Percentiles rank a stretch among this genome's conserved stretches.
phyloP scores from a whole-genome alignment of 768 basidiomycete species.

The Mycena crocata region DNA sequence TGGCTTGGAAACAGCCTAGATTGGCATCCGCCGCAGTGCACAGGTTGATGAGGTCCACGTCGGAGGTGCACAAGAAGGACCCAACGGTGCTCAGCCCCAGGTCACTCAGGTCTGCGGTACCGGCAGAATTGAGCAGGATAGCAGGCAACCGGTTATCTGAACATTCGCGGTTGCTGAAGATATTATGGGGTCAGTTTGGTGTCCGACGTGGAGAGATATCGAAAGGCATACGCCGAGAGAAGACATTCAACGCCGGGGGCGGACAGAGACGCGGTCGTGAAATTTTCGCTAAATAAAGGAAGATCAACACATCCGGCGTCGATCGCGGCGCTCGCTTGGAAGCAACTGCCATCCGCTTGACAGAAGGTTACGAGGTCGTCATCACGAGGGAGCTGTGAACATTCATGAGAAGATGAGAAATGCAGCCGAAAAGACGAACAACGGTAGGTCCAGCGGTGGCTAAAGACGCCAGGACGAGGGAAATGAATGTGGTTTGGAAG shows the following conservation, averaged over 20 bases:
- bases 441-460: conserved; percentile 15
- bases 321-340: conserved; percentile 16
- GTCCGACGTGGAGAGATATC: neutral
- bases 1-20: conserved; percentile 19
- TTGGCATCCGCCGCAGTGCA: conserved; percentile 11
- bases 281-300: conserved; percentile 25
- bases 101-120: conserved; percentile 23
- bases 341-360: conserved; percentile 17
- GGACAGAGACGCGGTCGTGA: conserved; percentile 12
- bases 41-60: conserved; percentile 22
- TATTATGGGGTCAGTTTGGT: neutral
- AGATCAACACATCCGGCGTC: conserved; percentile 27
- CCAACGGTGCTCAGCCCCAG: conserved; percentile 24
- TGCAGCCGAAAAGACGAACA: neutral
- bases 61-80: conserved; percentile 27
- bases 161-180: conserved; percentile 17
- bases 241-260: conserved; percentile 28
- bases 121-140: conserved; percentile 12
- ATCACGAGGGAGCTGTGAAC: conserved; percentile 5
- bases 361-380: conserved; percentile 27
- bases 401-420: neutral
- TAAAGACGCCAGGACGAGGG: conserved; percentile 13
- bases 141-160: neutral
- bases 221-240: conserved; percentile 19
- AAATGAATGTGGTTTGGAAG: conserved; percentile 19